phyloP scores from a whole-genome alignment of 2,329 filamentous ascomycete species.

The Exophiala dermatitidis region DNA sequence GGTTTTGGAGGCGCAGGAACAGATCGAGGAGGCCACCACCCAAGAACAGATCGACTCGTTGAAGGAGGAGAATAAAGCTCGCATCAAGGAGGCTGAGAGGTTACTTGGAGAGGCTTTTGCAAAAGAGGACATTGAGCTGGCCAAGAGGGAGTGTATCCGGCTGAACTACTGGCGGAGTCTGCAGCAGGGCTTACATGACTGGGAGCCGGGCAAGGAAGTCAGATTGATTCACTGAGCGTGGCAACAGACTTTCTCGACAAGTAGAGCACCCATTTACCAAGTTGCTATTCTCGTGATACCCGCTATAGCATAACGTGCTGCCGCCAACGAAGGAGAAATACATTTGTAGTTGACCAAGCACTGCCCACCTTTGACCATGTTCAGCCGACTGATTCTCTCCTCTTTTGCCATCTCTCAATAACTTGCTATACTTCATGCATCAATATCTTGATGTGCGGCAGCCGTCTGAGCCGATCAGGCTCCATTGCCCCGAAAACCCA shows the following conservation, averaged over 20 bases:
- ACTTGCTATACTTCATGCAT: neutral
- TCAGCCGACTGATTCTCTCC: neutral
- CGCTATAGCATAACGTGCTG: neutral
- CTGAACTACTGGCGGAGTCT: conserved; percentile 90
- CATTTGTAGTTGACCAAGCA: neutral
- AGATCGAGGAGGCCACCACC: conserved; percentile 56
- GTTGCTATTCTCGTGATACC: neutral
- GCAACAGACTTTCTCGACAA: neutral
- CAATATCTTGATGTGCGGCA: neutral
- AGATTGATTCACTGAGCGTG: conserved; percentile 48
- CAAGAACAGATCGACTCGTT: conserved; percentile 58
- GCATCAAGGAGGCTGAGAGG: conserved; percentile 58
- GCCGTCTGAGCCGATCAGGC: neutral
- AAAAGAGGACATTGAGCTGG: conserved; percentile 57
- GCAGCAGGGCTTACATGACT: conserved; percentile 67
- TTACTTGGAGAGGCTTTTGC: conserved; percentile 59
- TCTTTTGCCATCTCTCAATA: neutral
- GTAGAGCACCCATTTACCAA: neutral
- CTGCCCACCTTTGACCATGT: neutral
- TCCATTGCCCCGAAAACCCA: conserved; percentile 4
- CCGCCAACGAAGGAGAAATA: neutral
- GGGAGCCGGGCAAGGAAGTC: conserved; percentile 69
- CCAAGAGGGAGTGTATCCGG: conserved; percentile 64
- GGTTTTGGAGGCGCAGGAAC: conserved; percentile 72
- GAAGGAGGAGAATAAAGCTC: conserved; percentile 57